Evolutionary conservation across 176 grass and related monocot species (phyloP).

Genomic region (Cymbopogon citratus): DNA sequence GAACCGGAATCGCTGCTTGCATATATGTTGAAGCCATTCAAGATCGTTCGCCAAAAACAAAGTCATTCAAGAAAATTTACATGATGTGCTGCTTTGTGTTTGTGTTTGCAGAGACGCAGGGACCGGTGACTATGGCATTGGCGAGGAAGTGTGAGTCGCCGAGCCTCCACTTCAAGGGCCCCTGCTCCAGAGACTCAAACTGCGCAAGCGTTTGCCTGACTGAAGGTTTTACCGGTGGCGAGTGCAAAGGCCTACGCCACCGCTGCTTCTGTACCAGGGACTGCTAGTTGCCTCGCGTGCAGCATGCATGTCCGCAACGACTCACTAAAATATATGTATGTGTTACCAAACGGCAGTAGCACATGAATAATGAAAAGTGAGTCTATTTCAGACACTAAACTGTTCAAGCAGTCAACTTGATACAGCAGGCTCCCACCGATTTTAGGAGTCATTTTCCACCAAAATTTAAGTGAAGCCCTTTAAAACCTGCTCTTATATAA

Average conservation of each 20-base stretch:
- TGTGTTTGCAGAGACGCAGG: conserved; percentile 21
- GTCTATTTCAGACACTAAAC: too few relatives aligned
- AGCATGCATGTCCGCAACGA: background rate
- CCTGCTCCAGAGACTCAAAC: conserved; percentile 22
- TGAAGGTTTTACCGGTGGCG: conserved; percentile 39
- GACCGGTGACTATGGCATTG: conserved; percentile 1
- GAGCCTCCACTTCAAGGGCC: conserved; percentile 39
- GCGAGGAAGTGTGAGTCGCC: conserved; percentile 36
- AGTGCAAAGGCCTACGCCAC: conserved; percentile 31
- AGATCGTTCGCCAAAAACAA: too few relatives aligned
- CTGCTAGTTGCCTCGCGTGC: conserved; percentile 9
- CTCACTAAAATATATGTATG: background rate
- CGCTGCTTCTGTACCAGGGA: conserved; percentile 37
- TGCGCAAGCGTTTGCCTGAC: conserved; percentile 42
- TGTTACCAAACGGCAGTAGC: too few relatives aligned
- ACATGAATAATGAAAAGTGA: too few relatives aligned
- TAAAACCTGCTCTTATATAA: too few relatives aligned
- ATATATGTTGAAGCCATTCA: too few relatives aligned
- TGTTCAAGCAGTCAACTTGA: too few relatives aligned
- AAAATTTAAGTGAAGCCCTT: too few relatives aligned
- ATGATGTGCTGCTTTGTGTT: background rate
- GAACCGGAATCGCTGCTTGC: too few relatives aligned
- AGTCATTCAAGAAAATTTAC: too few relatives aligned
- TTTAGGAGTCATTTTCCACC: too few relatives aligned
- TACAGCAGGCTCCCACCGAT: too few relatives aligned